Conservation (phyloP, 768 basidiomycete genomes). For the Podaxis sp. region DNA sequence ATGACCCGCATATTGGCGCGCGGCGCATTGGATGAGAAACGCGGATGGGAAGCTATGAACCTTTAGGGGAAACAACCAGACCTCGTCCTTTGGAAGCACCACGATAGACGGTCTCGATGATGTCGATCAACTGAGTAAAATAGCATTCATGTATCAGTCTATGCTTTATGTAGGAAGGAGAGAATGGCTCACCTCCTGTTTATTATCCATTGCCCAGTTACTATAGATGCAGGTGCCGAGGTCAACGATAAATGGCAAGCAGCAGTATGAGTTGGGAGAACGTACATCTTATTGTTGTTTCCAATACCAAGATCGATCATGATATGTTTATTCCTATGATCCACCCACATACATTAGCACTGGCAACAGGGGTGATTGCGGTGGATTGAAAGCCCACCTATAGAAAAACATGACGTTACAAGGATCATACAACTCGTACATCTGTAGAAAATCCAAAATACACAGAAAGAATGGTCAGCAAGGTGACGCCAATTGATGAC, state of each 20-base stretch:
- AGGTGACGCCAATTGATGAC: too few relatives aligned
- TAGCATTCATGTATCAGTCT: conserved; percentile 8
- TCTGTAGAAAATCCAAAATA: conserved; percentile 43
- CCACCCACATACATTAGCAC: background rate
- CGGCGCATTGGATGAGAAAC: background rate
- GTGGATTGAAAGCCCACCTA: conserved; percentile 54
- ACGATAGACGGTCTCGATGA: conserved; percentile 97
- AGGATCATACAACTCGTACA: conserved; percentile 98
- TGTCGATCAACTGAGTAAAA: conserved; percentile 79
- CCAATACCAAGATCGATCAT: conserved; percentile 99
- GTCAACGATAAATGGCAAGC: conserved; percentile 12
- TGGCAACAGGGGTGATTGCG: conserved; percentile 7
- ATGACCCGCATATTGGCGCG: background rate
- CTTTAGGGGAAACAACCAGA: conserved; percentile 85
- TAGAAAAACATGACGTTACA: conserved; percentile 99
- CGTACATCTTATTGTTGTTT: conserved; percentile 99
- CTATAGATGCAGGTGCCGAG: conserved; percentile 37
- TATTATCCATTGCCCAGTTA: conserved; percentile 99
- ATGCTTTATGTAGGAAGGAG: background rate
- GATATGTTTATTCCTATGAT: conserved; percentile 89
- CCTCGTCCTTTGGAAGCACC: conserved; percentile 97
- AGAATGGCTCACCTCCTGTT: conserved; percentile 76
- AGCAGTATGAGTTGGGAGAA: conserved; percentile 21
- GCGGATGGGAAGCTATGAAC: background rate
- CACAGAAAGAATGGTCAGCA: too few relatives aligned